A percentile compares a stretch with the other conserved stretches of the same genome.
Conservation (phyloP, 2,329 filamentous ascomycete genomes). For the Pestalotiopsis sp. region DNA sequence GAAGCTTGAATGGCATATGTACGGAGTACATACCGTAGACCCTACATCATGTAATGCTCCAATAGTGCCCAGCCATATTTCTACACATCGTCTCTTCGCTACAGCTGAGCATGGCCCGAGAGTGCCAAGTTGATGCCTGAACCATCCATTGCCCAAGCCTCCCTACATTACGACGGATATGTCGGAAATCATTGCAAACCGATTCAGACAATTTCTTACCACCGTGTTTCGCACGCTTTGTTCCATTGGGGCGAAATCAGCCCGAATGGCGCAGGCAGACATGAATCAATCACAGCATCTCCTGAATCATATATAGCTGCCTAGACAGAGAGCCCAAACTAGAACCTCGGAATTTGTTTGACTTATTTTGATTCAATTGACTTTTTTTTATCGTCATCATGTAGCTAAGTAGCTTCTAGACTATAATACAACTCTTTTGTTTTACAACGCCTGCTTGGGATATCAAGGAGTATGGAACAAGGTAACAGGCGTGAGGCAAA, state of each 20-base stretch:
- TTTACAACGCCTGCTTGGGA: slow-evolving; percentile 32
- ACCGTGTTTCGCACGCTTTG: neutral
- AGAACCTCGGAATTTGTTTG: neutral
- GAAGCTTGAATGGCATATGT: no score
- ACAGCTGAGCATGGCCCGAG: neutral
- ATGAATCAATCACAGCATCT: neutral
- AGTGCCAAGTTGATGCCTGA: neutral
- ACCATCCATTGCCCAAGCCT: neutral
- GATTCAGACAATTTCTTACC: neutral
- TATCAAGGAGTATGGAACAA: slow-evolving; percentile 32
- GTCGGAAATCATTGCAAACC: neutral
- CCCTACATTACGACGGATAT: neutral
- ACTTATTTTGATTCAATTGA: slow-evolving; percentile 6
- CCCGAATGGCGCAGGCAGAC: neutral
- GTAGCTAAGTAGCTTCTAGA: slow-evolving; percentile 9
- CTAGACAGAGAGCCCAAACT: neutral
- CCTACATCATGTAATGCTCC: no score
- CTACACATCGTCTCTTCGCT: no score
- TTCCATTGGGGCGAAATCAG: neutral
- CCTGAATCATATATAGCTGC: neutral
- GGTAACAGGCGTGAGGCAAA: slow-evolving; percentile 9
- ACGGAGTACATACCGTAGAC: no score
- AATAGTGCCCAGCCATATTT: no score
- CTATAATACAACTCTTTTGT: slow-evolving; percentile 32
- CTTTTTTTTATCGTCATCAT: slow-evolving; percentile 5